Evolutionary conservation across 352 stramenopile genomes (phyloP), one percentile per base, ranked within the genome.

Genomic region (Peronospora destructor): DNA sequence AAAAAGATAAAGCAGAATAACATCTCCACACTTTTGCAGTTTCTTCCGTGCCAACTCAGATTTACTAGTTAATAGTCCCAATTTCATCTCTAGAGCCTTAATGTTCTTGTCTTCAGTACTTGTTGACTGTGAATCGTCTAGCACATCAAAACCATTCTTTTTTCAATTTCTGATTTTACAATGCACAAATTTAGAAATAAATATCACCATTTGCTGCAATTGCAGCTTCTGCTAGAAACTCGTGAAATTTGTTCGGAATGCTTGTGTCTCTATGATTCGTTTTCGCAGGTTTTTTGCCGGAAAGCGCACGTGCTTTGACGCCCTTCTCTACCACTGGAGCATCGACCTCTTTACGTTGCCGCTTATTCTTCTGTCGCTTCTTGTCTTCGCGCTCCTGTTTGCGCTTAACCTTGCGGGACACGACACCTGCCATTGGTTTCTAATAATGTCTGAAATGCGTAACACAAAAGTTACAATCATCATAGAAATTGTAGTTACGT

Each of bases 201-300:
- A 34, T 36, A 40, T 17, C 9, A 45, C 60, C 52, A 25, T 40
- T 34, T 7, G 48, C 43, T 7, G 48, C 43, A 6, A 57, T 78
- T 2, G 70, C 77, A 4, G 66, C 82, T 64, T 90, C 73, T 14
- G 82, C 64, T 19, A 89, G 54, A 54, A 91, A 75, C 61, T 89
- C 74, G 40, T 87, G 76, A 61, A 91, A 91, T 42, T 76, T 81
- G 63, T 89, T 91, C 45, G 73, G 66, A 49, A 90, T 65, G 21
- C 4, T 47, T 32, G 19, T 11, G 32, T 46, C 47, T 21, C 45
- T 12, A n/a, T 40, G 53, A 48, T 33, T 21, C 26, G 30, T 35
- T 64, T 45, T 54, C 4, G 17, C 40, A n/a, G 21, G 33, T 40
- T 52, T 59, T 36, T 56, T 64, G 21, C 26, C 38, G 2, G 13